Evolutionary conservation across 129 eudicot species (phyloP), one percentile per base, ranked within the genome.

Genomic region (Centrapalus pauciflorus): DNA sequence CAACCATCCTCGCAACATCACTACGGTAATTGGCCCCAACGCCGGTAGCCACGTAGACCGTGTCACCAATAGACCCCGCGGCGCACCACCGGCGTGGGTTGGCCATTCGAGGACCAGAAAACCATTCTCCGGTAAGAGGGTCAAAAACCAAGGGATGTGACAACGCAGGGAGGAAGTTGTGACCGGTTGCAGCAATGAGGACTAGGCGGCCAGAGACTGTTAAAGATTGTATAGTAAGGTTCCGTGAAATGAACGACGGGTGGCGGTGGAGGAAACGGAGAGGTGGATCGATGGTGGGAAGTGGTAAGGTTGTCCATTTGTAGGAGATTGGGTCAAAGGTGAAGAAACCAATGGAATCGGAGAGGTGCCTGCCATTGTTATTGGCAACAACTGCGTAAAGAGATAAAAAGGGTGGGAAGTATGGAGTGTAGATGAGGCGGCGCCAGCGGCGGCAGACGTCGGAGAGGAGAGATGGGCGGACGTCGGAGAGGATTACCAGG

Each of bases 51-150:
- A 84, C 84, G 57, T 82, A 88, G 10, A 84, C 67, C 0, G 75
- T 14, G 3, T 75, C 80, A 0, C 55, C 11, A 11, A 60, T 52
- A 2, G 80, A 58, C 12, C 86, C 88, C 0, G 84, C 38, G 38
- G 73, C 81, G 55, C 96, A 88, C 96, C 91, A 84, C 9, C 88
- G 76, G 0, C 91, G 80, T 0, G 96, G 96, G 8, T 74, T 13
- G 0, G 66, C 5, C 14, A 88, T 32, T 0, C 72, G 77, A 4
- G 91, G 96, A 5, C 96, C 96, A 4, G 49, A 65, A 62, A 67
- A 69, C 90, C 96, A 84, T n/a, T 65, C 58, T 8, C 60, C 75
- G 28, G 73, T 23, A 4, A 54, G 17, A 35, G 95, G 90, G 64
- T 82, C 74, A 45, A 84, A 88, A 20, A 78, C 70, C 1, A 82